Evolutionary conservation across 176 grass and related monocot genomes (phyloP), one percentile per base, ranked within the genome.

Genomic region (Phoenix roebelenii): DNA sequence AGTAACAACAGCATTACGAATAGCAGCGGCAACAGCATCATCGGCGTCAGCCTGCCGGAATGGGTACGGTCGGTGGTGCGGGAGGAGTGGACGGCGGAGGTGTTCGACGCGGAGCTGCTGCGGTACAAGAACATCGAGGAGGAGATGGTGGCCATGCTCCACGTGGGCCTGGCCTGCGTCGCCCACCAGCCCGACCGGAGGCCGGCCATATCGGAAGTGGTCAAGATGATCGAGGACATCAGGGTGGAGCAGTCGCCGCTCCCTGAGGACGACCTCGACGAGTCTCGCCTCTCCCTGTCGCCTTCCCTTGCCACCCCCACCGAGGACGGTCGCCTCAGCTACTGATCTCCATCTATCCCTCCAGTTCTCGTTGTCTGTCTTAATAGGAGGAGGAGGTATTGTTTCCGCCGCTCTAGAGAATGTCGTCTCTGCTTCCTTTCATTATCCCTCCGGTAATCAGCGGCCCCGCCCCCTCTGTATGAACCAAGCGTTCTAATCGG

Each of bases 11-110:
- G 35, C 35, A 6, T 6, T 30, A 30, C 4, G 5, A 30, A 30
- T 30, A 44, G 35, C 35, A 14, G 35, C 35, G 12, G 35, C 35
- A 44, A 54, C 50, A 52, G 32, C 49, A 52, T 22, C 28, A 16
- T 60, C 29, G 73, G 59, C 9, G 60, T 50, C 23, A 66, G 52
- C 62, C 74, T 87, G 0, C 78, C 84, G 0, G 76, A 80, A 65
- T 92, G 88, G 88, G 88, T 92, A 25, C 76, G 74, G 76, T 83
- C 82, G 18, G 88, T 92, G 83, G 88, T 92, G 65, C 57, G 79
- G 49, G 88, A 92, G 61, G 83, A 92, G 77, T 92, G 83, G 88
- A 91, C 76, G 5, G 88, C 88, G 4, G 83, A 92, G 76, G 88
- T 92, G 73, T 92, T 92, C 56, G 88, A 92, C 20, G 79, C 72